Evolutionary conservation across 1,284 basidiomycete species (phyloP).

Genomic region (Microbotryum scabiosae): DNA sequence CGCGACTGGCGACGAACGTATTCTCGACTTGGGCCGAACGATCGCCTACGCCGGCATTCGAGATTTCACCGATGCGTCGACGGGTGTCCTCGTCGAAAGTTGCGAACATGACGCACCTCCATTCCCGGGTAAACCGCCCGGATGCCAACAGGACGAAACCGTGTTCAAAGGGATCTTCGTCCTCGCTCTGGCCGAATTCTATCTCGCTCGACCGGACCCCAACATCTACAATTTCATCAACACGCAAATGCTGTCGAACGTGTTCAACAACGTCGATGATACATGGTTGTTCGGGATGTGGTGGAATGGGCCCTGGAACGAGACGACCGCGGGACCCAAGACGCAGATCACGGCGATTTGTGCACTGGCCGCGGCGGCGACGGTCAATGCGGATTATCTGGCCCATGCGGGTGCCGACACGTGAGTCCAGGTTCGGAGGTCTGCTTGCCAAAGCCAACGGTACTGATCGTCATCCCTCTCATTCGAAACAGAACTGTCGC

Average conservation of each 20-base stretch:
- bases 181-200: conserved; percentile 19
- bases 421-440: no score
- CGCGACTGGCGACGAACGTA: conserved; percentile 12
- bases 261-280: conserved; percentile 23
- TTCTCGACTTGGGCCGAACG: conserved; percentile 16
- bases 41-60: conserved; percentile 24
- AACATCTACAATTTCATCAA: conserved; percentile 29
- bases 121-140: conserved; percentile 6
- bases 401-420: neutral
- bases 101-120: conserved; percentile 22
- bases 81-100: conserved; percentile 15
- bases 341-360: conserved; percentile 21
- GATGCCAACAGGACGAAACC: conserved; percentile 22
- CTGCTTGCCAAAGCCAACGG: no score
- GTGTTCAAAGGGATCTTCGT: conserved; percentile 27
- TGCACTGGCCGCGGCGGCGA: conserved; percentile 16
- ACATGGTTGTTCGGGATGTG: conserved; percentile 21
- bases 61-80: conserved; percentile 11
- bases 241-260: conserved; percentile 20
- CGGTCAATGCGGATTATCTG: conserved; percentile 17
- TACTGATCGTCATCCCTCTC: no score
- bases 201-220: conserved; percentile 19
- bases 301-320: conserved; percentile 28
- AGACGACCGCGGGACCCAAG: conserved; percentile 23
- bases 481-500: neutral